These are phyloP conservation scores for Penicillium daleae DNA, from an alignment of 495 filamentous ascomycete genomes.

Conservation along the genomic window DNA sequence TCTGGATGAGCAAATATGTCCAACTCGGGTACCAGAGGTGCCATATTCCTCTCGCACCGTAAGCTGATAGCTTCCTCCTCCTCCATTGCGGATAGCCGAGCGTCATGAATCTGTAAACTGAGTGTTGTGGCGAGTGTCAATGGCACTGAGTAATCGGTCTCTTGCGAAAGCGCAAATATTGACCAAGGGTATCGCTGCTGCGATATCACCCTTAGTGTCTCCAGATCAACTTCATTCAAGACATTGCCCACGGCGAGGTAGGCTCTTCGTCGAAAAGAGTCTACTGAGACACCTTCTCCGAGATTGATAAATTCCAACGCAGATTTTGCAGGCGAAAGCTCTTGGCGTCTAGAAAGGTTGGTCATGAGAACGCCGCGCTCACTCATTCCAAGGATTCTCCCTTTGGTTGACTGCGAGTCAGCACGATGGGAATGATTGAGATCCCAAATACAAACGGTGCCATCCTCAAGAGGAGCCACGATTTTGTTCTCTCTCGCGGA, in stretches of 20 bases:
- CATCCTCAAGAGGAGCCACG: constrained; percentile 81
- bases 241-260: constrained; percentile 78
- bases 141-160: constrained; percentile 67
- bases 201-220: constrained; percentile 71
- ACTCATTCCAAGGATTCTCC: constrained; percentile 67
- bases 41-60: constrained; percentile 43
- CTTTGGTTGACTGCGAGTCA: constrained; percentile 50
- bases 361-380: constrained; percentile 63
- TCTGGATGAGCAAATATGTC: constrained; percentile 43
- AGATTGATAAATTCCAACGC: constrained; percentile 67
- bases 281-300: constrained; percentile 82
- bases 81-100: constrained; percentile 53
- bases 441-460: constrained; percentile 85
- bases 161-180: constrained; percentile 81
- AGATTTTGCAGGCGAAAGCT: constrained; percentile 46
- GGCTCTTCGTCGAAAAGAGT: constrained; percentile 68
- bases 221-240: constrained; percentile 83
- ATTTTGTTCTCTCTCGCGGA: constrained; percentile 57
- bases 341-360: constrained; percentile 46
- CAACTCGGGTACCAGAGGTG: constrained; percentile 33
- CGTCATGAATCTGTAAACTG: constrained; percentile 84
- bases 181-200: constrained; percentile 79
- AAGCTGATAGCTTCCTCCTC: constrained; percentile 48
- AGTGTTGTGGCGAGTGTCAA: constrained; percentile 84
- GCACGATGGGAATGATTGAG: constrained; percentile 60